A percentile compares a stretch with the other conserved stretches of the same genome.
phyloP scores from a whole-genome alignment of 139 green algal genomes.

The Auxenochlorella pyrenoidosa region DNA sequence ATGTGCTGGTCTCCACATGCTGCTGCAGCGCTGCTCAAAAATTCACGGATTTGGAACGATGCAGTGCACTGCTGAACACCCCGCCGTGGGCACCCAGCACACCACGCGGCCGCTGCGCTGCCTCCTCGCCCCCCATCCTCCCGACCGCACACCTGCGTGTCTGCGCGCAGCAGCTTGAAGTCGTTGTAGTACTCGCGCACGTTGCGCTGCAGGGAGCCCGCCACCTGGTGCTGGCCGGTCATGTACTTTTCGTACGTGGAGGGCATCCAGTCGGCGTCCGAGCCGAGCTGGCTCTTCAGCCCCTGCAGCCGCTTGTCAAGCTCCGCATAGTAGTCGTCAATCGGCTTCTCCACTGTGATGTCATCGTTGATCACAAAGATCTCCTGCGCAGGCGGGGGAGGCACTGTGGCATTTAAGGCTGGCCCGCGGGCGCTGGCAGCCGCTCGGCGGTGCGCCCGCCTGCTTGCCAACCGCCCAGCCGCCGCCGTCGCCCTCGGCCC shows the following conservation, averaged over 20 bases:
- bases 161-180: slow-evolving; percentile 39
- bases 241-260: slow-evolving; percentile 50
- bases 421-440: neutral
- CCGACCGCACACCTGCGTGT: slow-evolving; percentile 45
- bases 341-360: slow-evolving; percentile 41
- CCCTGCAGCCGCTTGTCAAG: slow-evolving; percentile 34
- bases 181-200: slow-evolving; percentile 48
- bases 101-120: no score
- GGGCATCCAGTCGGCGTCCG: slow-evolving; percentile 31
- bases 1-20: no score
- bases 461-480: neutral
- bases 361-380: slow-evolving; percentile 45
- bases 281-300: slow-evolving; percentile 23
- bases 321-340: slow-evolving; percentile 43
- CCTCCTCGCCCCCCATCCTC: no score
- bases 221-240: slow-evolving; percentile 12
- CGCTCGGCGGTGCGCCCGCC: no score
- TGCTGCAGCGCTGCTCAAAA: no score
- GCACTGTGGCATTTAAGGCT: neutral
- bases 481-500: neutral
- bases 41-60: no score
- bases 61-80: neutral
- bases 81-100: no score
- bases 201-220: slow-evolving; percentile 32
- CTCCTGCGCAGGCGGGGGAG: neutral